Conservation (phyloP, 2,329 filamentous ascomycete genomes). For the Colletotrichum agaves region DNA sequence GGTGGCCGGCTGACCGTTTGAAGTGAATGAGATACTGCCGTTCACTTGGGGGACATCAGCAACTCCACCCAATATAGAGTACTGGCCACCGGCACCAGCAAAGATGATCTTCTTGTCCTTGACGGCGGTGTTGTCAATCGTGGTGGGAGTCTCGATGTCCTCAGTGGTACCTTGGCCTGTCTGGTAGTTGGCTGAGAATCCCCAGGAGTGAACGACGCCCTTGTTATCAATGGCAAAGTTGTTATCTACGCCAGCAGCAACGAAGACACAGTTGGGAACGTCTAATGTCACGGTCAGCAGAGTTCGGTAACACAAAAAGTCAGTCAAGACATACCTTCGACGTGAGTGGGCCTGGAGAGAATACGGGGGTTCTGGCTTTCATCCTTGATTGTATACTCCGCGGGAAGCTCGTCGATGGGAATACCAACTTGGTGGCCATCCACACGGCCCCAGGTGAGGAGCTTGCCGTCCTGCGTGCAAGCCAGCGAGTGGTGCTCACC, state of each 20-base stretch:
- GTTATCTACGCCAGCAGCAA: slow-evolving; percentile 78
- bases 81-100: slow-evolving; percentile 91
- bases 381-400: slow-evolving; percentile 72
- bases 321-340: slow-evolving; percentile 60
- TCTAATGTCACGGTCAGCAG: slow-evolving; percentile 43
- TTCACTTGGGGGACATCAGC: slow-evolving; percentile 44
- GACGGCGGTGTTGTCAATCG: slow-evolving; percentile 87
- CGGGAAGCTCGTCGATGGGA: slow-evolving; percentile 63
- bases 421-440: slow-evolving; percentile 68
- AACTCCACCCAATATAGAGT: slow-evolving; percentile 69
- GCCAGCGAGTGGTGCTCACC: slow-evolving; percentile 78
- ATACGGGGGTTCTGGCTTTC: slow-evolving; percentile 75
- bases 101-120: slow-evolving; percentile 78
- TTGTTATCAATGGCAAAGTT: slow-evolving; percentile 76
- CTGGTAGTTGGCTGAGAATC: slow-evolving; percentile 83
- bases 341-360: slow-evolving; percentile 70
- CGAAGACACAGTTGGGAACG: slow-evolving; percentile 65
- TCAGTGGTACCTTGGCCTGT: slow-evolving; percentile 82
- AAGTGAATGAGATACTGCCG: slow-evolving; percentile 40
- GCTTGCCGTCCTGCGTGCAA: slow-evolving; percentile 65
- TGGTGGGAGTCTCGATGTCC: slow-evolving; percentile 79
- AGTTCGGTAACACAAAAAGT: not conserved
- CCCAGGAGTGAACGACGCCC: slow-evolving; percentile 82
- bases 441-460: slow-evolving; percentile 70
- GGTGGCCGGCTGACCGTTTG: slow-evolving; percentile 28